Base-by-base conservation (phyloP, 148 eudicot species). In the Rhododendron kiyosumense region DNA sequence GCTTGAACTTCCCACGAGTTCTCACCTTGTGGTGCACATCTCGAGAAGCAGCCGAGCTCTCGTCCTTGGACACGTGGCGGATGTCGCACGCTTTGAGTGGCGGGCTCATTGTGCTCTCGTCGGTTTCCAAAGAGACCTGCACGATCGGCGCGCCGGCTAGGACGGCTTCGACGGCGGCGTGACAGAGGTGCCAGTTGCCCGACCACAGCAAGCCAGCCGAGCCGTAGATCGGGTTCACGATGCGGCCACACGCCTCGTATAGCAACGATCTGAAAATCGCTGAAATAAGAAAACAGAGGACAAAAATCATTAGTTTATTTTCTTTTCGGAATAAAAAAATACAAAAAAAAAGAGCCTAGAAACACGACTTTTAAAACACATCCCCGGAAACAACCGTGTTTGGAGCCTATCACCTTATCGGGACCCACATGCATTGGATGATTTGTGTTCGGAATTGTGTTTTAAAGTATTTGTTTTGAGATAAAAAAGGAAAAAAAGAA, bases 181-280 rank as follows among this genome's bases (percentile, higher is more conserved):
- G 93, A 85, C 96, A 93, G 57, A 83, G 91, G 71, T 84, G 81
- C 98, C 98, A 95, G 43, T 94, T 91, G 34, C 92, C 93, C 0
- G 96, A 90, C 79, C 84, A 89, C 34, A 92, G 22, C 80, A 95
- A 75, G 4, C 98, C 96, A 12, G 91, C 92, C 14, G 98, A 88
- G 2, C 98, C 98, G 85, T 92, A 69, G 18, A 95, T 89, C n/a
- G 96, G 98, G 86, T 95, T 92, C 46, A 94, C 90, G 69, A 94
- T 91, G 85, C 98, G 87, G 12, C 98, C 98, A 80, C 98, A 95
- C 51, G 98, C 95, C 86, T 95, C 98, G 86, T 89, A 94, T 26
- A 95, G 84, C 14, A 95, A 86, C 26, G 98, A 95, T 75, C 87
- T 89, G 77, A 93, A 94, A 45, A 92, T 86, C 12, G 90, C 98